phyloP scores from a whole-genome alignment of 495 filamentous ascomycete genomes.

The Aspergillus kassunensis region DNA sequence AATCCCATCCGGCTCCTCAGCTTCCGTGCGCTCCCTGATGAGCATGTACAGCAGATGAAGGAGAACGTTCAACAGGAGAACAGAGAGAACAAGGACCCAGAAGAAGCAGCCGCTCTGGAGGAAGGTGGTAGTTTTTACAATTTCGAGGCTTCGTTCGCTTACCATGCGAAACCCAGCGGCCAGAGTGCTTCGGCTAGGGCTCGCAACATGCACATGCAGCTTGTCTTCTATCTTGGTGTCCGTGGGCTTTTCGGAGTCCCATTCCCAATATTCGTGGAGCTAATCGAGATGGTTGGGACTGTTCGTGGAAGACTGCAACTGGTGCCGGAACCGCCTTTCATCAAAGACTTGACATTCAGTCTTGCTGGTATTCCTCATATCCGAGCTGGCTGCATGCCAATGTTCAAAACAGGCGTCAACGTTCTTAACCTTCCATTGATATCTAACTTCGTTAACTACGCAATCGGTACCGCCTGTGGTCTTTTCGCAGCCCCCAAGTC shows the following conservation, averaged over 20 bases:
- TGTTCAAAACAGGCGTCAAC: constrained; percentile 84
- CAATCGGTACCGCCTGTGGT: constrained; percentile 78
- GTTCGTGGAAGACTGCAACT: constrained; percentile 77
- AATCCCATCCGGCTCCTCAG: constrained; percentile 90
- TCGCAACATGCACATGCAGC: constrained; percentile 93
- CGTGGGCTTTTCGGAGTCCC: constrained; percentile 74
- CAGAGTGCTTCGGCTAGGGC: constrained; percentile 71
- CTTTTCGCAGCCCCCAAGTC: constrained; percentile 97
- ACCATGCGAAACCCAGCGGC: constrained; percentile 76
- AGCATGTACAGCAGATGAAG: constrained; percentile 74
- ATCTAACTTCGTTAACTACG: constrained; percentile 94
- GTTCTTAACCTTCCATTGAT: constrained; percentile 89
- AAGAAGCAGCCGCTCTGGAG: constrained; percentile 84
- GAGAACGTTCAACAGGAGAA: constrained; percentile 72
- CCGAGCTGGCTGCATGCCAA: constrained; percentile 83
- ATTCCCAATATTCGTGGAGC: constrained; percentile 81
- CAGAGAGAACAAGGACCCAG: constrained; percentile 73
- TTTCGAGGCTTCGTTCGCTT: constrained; percentile 87
- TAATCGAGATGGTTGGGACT: constrained; percentile 82
- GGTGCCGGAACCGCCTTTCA: constrained; percentile 83
- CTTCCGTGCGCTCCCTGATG: constrained; percentile 79
- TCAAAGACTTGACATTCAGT: constrained; percentile 89
- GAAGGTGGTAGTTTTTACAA: constrained; percentile 95
- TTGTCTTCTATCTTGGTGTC: constrained; percentile 89
- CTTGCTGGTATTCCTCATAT: constrained; percentile 91